phyloP scores from a whole-genome alignment of 352 stramenopile species.

The Phytophthora chlamydospora region DNA sequence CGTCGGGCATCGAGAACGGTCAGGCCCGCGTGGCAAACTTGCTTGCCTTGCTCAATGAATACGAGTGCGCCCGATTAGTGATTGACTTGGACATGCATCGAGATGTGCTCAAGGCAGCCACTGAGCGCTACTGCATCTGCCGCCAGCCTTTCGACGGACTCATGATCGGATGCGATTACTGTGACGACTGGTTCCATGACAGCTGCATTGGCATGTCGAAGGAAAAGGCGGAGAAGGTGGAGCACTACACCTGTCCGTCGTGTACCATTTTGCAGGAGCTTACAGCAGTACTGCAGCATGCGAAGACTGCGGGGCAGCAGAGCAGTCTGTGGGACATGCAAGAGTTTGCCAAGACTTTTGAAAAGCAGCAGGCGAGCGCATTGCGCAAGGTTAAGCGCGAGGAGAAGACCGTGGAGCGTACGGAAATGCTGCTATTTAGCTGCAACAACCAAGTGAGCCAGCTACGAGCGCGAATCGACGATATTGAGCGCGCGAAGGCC shows the following conservation, averaged over 20 bases:
- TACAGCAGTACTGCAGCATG: conserved; percentile 54
- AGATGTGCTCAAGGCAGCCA: conserved; percentile 91
- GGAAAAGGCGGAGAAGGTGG: conserved; percentile 94
- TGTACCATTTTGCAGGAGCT: conserved; percentile 93
- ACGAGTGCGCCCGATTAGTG: conserved; percentile 72
- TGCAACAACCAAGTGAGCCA: conserved; percentile 87
- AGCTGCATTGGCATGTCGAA: conserved; percentile 91
- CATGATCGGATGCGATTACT: conserved; percentile 91
- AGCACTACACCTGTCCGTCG: conserved; percentile 95
- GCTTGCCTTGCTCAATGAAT: conserved; percentile 78
- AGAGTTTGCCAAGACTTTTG: conserved; percentile 84
- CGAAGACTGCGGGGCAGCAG: conserved; percentile 56
- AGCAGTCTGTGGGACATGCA: conserved; percentile 82
- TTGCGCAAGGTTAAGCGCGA: conserved; percentile 85
- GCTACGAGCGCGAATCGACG: conserved; percentile 69
- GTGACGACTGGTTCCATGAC: conserved; percentile 92
- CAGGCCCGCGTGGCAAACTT: conserved; percentile 79
- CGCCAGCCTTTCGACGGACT: conserved; percentile 90
- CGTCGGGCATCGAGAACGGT: conserved; percentile 78
- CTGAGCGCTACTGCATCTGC: conserved; percentile 91
- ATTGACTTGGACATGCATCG: conserved; percentile 90
- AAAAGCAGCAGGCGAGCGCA: conserved; percentile 79
- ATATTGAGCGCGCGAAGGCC: conserved; percentile 69
- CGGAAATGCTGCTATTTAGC: conserved; percentile 76
- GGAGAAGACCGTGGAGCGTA: conserved; percentile 84